Percentiles rank a stretch among this genome's conserved stretches.
Evolutionary conservation across 2,329 filamentous ascomycete genomes (phyloP).

Genomic region (Sphaerostilbella broomeana): DNA sequence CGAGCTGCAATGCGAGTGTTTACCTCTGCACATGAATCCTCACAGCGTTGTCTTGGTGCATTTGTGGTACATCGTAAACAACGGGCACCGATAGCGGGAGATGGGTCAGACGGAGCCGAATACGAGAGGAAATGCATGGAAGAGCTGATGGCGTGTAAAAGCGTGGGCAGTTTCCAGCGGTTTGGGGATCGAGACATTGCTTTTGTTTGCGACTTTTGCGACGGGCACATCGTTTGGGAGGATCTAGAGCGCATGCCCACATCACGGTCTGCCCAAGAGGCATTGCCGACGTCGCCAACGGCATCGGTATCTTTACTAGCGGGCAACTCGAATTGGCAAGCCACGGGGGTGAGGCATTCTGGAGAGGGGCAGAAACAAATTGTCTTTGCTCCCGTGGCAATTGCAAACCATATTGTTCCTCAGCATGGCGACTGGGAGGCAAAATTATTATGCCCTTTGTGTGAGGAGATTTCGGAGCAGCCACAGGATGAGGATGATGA

Average conservation of each 20-base stretch:
- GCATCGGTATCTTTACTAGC: slow-evolving; percentile 12
- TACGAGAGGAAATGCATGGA: slow-evolving; percentile 36
- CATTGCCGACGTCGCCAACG: slow-evolving; percentile 21
- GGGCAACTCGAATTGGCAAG: slow-evolving; percentile 44
- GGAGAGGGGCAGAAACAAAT: slow-evolving; percentile 41
- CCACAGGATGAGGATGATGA: slow-evolving; percentile 42
- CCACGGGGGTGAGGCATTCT: slow-evolving; percentile 37
- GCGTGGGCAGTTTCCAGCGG: slow-evolving; percentile 49
- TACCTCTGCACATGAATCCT: slow-evolving; percentile 41
- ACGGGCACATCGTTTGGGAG: slow-evolving; percentile 53
- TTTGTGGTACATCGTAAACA: slow-evolving; percentile 48
- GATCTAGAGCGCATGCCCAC: slow-evolving; percentile 49
- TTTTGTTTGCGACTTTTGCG: slow-evolving; percentile 56
- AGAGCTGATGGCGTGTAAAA: slow-evolving; percentile 45
- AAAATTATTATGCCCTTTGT: slow-evolving; percentile 48
- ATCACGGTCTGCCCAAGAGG: slow-evolving; percentile 30
- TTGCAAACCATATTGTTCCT: slow-evolving; percentile 52
- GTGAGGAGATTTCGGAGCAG: slow-evolving; percentile 45
- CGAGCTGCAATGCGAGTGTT: slow-evolving; percentile 52
- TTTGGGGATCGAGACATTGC: slow-evolving; percentile 48
- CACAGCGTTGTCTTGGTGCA: slow-evolving; percentile 48
- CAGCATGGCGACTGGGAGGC: slow-evolving; percentile 45
- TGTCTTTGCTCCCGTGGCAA: slow-evolving; percentile 50
- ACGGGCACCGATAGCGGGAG: slow-evolving; percentile 19
- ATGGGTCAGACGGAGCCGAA: slow-evolving; percentile 19